Conservation (phyloP, 768 basidiomycete species). For the Boletus coccyginus region DNA sequence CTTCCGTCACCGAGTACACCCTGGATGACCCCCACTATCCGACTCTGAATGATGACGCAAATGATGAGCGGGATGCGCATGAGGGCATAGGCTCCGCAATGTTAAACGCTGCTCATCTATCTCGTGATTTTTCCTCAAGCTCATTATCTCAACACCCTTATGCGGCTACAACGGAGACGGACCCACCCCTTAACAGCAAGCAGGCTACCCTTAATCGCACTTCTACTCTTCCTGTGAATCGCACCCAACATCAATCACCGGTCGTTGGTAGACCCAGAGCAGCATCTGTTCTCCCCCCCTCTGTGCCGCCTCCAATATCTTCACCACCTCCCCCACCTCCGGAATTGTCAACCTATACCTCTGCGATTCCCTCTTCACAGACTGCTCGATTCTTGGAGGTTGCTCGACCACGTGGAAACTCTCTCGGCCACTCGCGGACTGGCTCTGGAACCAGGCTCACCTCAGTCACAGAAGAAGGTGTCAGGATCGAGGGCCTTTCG, state of each 20-base stretch:
- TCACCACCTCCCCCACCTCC: constrained; percentile 61
- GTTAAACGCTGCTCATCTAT: constrained; percentile 32
- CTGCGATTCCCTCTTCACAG: constrained; percentile 32
- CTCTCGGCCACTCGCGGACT: constrained; percentile 51
- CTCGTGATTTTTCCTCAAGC: constrained; percentile 27
- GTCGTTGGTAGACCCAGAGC: constrained; percentile 46
- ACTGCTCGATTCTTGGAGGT: constrained; percentile 35
- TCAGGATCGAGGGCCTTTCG: constrained; percentile 35
- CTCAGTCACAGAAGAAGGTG: constrained; percentile 60
- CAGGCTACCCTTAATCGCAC: constrained; percentile 31
- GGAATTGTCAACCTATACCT: constrained; percentile 23
- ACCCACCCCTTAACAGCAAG: constrained; percentile 29
- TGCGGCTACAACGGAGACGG: constrained; percentile 40
- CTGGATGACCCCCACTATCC: constrained; percentile 35
- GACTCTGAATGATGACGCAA: constrained; percentile 17
- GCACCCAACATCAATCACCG: constrained; percentile 24
- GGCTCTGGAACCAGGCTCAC: constrained; percentile 57
- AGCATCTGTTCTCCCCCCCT: constrained; percentile 60
- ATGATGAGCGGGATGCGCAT: constrained; percentile 37
- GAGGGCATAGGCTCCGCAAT: constrained; percentile 49
- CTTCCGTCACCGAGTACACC: constrained; percentile 38
- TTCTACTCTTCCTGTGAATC: constrained; percentile 34
- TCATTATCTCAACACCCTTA: constrained; percentile 47
- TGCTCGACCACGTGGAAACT: constrained; percentile 45
- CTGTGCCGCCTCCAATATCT: constrained; percentile 60